Evolutionary conservation across 768 basidiomycete genomes (phyloP).

Genomic region (Heimioporus sp.): DNA sequence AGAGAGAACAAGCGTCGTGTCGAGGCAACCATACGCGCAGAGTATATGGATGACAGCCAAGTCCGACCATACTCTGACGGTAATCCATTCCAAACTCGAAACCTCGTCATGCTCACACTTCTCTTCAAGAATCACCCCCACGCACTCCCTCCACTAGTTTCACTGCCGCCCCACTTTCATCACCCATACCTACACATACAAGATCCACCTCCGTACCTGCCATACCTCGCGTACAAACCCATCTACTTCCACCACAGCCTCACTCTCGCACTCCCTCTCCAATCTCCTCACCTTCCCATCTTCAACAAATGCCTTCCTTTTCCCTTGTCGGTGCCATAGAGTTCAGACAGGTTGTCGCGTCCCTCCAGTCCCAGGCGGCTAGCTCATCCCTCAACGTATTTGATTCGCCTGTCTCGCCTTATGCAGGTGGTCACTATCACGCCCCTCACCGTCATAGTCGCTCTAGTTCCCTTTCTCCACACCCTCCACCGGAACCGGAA

Average conservation of each 20-base stretch:
- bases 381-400: constrained; percentile 59
- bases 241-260: constrained; percentile 38
- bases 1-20: constrained; percentile 43
- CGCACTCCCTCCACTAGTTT: constrained; percentile 5
- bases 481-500: constrained; percentile 30
- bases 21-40: constrained; percentile 55
- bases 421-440: constrained; percentile 75
- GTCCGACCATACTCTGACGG: constrained; percentile 61
- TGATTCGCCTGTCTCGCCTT: constrained; percentile 66
- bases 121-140: constrained; percentile 9
- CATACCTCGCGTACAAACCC: constrained; percentile 39
- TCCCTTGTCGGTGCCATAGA: constrained; percentile 95
- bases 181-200: constrained; percentile 35
- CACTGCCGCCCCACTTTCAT: constrained; percentile 20
- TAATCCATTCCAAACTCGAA: constrained; percentile 39
- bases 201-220: constrained; percentile 39
- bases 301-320: constrained; percentile 70
- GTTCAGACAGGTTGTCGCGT: constrained; percentile 87
- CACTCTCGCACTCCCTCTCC: constrained; percentile 51
- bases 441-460: constrained; percentile 30
- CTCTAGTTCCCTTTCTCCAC: constrained; percentile 32
- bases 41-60: constrained; percentile 49
- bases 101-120: constrained; percentile 3
- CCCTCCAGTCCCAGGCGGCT: constrained; percentile 69
- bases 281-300: constrained; percentile 34